Conservation (phyloP, 495 filamentous ascomycete species). For the Penicillium antarcticum region DNA sequence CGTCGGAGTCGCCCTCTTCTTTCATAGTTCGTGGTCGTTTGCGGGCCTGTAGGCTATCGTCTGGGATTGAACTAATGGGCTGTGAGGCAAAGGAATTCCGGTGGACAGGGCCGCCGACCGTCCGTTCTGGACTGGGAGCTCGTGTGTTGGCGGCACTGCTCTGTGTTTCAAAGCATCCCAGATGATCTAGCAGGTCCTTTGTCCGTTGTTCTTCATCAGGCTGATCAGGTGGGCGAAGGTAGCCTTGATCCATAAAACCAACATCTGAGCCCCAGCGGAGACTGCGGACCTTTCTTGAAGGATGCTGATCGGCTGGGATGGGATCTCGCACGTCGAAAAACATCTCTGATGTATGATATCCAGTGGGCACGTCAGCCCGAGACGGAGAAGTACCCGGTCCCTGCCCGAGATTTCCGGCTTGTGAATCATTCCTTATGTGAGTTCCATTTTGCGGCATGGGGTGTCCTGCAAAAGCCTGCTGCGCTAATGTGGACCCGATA, state of each 20-base stretch:
- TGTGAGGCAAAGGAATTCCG: neutral
- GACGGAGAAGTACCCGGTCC: slow-evolving; percentile 15
- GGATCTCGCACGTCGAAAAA: slow-evolving; percentile 43
- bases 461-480: slow-evolving; percentile 28
- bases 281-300: slow-evolving; percentile 32
- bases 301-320: slow-evolving; percentile 38
- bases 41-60: slow-evolving; percentile 31
- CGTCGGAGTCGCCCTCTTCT: slow-evolving; percentile 38
- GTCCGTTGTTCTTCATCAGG: slow-evolving; percentile 55
- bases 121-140: slow-evolving; percentile 53
- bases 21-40: slow-evolving; percentile 36
- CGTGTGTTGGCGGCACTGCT: slow-evolving; percentile 55
- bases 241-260: slow-evolving; percentile 57
- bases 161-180: slow-evolving; percentile 52
- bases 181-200: slow-evolving; percentile 47
- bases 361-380: slow-evolving; percentile 25
- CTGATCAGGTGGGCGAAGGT: slow-evolving; percentile 49
- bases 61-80: slow-evolving; percentile 3
- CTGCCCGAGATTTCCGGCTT: slow-evolving; percentile 15
- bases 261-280: slow-evolving; percentile 67
- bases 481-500: slow-evolving; percentile 25
- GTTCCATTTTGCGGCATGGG: slow-evolving; percentile 23
- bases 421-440: slow-evolving; percentile 14
- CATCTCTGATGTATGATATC: slow-evolving; percentile 44
- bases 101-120: slow-evolving; percentile 13